Base-by-base conservation (phyloP, 306 rosid species). In the Arachis hypogaea region DNA sequence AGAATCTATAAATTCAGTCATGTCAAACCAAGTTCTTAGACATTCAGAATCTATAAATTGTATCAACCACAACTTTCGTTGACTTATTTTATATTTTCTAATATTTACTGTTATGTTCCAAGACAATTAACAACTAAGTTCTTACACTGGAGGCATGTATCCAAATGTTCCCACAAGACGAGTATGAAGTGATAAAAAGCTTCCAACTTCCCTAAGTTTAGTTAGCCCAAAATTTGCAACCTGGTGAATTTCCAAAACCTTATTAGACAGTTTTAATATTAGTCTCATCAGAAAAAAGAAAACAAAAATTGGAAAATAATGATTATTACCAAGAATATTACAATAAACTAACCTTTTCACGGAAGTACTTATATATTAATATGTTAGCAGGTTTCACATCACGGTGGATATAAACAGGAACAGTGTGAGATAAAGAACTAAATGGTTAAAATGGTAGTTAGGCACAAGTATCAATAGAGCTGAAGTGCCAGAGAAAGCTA, bases 91-190 rank as follows among this genome's bases (percentile, higher is more conserved):
- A 22, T 22, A 22, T 22, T 22, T 22, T 22, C 28, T 22, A 22
- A 22, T 22, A 22, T 0, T 22, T 22, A 22, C 28, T 22, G 28
- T 22, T 22, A 22, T 22, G 28, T 22, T 22, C 28, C 1, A 22
- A 22, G 28, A 22, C 28, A 22, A 22, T 22, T 22, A 22, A 22
- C 2, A 69, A 69, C 75, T 18, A 1, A n/a, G 46, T 68, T 59
- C 94, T 68, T 87, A 90, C 98, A 90, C 96, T 0, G 96, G 98
- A 9, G 98, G 95, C 98, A 92, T 92, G 83, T 92, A 92, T 76
- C 96, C 96, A 77, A 92, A 92, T 66, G 98, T 92, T 81, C 98
- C 98, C 67, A 90, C 96, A 42, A 87, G 92, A 63, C 88, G 91
- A 7, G 98, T 90, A 18, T 83, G 88, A 72, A 90, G 71, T 66